These are phyloP conservation scores for Saccharomycopsis malanga DNA, from an alignment of 805 yeast genomes.

Conservation along the genomic window DNA sequence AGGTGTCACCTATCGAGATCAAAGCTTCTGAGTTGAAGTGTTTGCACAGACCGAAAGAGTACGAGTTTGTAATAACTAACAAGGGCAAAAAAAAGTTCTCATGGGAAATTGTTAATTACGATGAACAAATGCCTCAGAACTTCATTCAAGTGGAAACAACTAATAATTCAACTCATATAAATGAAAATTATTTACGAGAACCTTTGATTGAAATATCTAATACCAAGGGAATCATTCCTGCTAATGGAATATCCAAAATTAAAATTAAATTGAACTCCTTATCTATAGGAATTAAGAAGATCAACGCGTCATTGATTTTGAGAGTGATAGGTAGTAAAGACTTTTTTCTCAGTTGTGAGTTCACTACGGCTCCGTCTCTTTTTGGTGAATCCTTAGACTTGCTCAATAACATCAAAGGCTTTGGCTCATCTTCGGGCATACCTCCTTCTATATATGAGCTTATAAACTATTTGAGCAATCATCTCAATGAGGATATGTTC, in stretches of 20 bases:
- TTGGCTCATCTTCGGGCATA: constrained; percentile 26
- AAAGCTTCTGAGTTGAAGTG: constrained; percentile 26
- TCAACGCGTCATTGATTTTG: constrained; percentile 26
- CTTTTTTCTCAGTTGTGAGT: constrained; percentile 27
- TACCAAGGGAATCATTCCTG: constrained; percentile 29
- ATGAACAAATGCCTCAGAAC: constrained; percentile 24
- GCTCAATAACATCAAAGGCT: constrained; percentile 21
- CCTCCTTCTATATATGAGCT: constrained; percentile 29
- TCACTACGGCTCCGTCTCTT: constrained; percentile 25
- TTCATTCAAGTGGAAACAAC: constrained; percentile 15
- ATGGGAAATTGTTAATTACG: constrained; percentile 33
- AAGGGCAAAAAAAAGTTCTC: constrained; percentile 28
- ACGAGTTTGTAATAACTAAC: constrained; percentile 32
- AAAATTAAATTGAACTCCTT: constrained; percentile 24
- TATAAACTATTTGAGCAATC: constrained; percentile 27
- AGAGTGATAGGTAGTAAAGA: constrained; percentile 29
- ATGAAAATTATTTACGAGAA: constrained; percentile 21
- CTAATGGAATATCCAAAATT: constrained; percentile 24
- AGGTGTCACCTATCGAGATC: constrained; percentile 32
- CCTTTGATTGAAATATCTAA: constrained; percentile 22
- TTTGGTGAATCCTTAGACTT: constrained; percentile 31
- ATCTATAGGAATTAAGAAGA: constrained; percentile 26
- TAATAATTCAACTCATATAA: constrained; percentile 22
- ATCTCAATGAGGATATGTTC: constrained; percentile 27
- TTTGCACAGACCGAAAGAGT: constrained; percentile 23